Percentiles rank a stretch among this genome's conserved stretches.
phyloP scores from a whole-genome alignment of 306 rosid genomes.

The Ceratonia siliqua region DNA sequence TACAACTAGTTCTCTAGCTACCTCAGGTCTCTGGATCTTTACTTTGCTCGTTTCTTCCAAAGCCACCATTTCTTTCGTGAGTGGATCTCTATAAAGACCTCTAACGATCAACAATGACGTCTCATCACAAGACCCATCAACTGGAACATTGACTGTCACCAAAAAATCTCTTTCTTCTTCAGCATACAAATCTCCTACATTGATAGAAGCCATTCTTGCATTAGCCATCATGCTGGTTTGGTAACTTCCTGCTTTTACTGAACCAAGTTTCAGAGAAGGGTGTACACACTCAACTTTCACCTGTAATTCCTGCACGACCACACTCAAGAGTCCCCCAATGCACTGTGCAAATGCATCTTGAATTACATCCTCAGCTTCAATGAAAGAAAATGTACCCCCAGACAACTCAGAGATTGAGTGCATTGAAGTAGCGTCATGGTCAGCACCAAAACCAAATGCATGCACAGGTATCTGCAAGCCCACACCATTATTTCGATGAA shows the following conservation, averaged over 20 bases:
- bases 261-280: conserved; percentile 57
- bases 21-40: conserved; percentile 66
- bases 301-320: conserved; percentile 82
- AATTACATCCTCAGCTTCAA: conserved; percentile 87
- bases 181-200: conserved; percentile 83
- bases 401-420: conserved; percentile 85
- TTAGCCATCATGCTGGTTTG: conserved; percentile 49
- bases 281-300: conserved; percentile 64
- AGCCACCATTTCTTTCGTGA: conserved; percentile 67
- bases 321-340: conserved; percentile 95
- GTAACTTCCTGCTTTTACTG: conserved; percentile 83
- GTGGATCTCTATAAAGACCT: conserved; percentile 65
- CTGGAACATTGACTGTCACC: conserved; percentile 75
- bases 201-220: conserved; percentile 65
- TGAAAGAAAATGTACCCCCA: conserved; percentile 95
- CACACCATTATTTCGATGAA: conserved; percentile 49
- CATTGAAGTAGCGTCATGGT: conserved; percentile 89
- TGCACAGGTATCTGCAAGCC: conserved; percentile 88
- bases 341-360: conserved; percentile 99
- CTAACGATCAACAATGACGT: conserved; percentile 68
- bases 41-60: conserved; percentile 61
- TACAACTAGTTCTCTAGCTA: conserved; percentile 46
- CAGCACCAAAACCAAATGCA: conserved; percentile 88
- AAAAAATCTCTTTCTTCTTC: conserved; percentile 95
- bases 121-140: conserved; percentile 50